These are phyloP conservation scores for Brettanomyces sp. DNA, from an alignment of 805 yeast species.

Conservation along the genomic window DNA sequence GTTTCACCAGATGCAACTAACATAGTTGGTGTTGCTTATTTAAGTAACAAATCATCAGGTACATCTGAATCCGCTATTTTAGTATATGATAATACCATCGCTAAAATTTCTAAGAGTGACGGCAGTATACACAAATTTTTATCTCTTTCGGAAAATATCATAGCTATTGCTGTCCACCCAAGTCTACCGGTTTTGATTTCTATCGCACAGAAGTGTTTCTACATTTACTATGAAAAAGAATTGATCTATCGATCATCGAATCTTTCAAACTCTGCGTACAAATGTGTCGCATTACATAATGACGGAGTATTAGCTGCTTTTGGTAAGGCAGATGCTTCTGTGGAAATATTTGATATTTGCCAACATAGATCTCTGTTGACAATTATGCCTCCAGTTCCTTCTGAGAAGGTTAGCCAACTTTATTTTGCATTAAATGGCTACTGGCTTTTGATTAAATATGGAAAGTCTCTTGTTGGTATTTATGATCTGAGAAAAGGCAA, in stretches of 20 bases:
- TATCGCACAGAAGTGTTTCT: neutral
- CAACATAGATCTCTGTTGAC: constrained; percentile 28
- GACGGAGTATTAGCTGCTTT: constrained; percentile 14
- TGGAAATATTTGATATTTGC: constrained; percentile 30
- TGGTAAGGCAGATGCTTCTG: constrained; percentile 15
- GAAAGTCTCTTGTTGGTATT: constrained; percentile 7
- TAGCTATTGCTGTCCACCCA: constrained; percentile 7
- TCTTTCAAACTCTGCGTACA: neutral
- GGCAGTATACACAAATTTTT: too few species aligned
- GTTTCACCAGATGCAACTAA: too few species aligned
- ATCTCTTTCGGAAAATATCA: neutral
- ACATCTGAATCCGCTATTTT: too few species aligned
- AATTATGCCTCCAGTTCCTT: constrained; percentile 13
- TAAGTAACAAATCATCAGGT: too few species aligned
- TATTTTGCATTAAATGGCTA: constrained; percentile 44
- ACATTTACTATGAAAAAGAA: constrained; percentile 1
- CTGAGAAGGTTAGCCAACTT: constrained; percentile 3
- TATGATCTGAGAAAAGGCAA: constrained; percentile 17
- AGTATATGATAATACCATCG: too few species aligned
- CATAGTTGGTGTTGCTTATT: too few species aligned
- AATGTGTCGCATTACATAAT: constrained; percentile 9
- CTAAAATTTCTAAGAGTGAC: too few species aligned
- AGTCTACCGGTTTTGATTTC: constrained; percentile 6
- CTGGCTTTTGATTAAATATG: constrained; percentile 31
- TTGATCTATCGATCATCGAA: constrained; percentile 4